Base-by-base conservation (phyloP, 2,329 filamentous ascomycete species). In the Trichoderma breve region DNA sequence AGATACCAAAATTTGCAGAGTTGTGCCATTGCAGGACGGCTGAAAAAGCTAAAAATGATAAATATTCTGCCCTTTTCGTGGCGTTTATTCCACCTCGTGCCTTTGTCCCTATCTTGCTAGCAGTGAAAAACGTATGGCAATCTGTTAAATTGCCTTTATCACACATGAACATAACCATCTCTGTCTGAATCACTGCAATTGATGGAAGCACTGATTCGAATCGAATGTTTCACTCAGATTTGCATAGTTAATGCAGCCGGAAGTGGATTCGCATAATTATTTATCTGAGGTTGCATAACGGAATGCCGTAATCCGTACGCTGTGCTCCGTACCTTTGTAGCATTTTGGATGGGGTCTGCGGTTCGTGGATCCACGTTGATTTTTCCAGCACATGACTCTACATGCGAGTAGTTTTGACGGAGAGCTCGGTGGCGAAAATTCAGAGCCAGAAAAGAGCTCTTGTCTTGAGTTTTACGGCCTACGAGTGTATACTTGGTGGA, bases 1-100 rank as follows among this genome's bases (percentile, higher is more conserved):
- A 71, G 71, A 72, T 71, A 72, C 71, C 67, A 72, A 72, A 69
- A 72, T 39, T 69, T 62, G 58, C 70, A 55, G 43, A 67, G 34
- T 67, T 71, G 70, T 67, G 62, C 36, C 60, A 9, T 62, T 69
- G 24, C 36, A 61, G 34, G 28, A 47, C 24, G 61, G 62, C 21
- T 60, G 18, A 51, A 32, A 34, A 61, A 6, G 39, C 14, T 26
- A 30, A 51, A 61, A n/a, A 8, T 60, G n/a, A 60, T 51, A 51
- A 47, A 51, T 32, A 24, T 26, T 39, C 24, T 26, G 36, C 21
- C n/a, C 34, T 28, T 57, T 60, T 36, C 30, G 39, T 51, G n/a
- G 15, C 30, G 26, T 28, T 21, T 36, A n/a, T 28, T 24, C 34
- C 3, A 18, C 11, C n/a, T 18, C 6, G 34, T 47, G 21, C 6